Conservation (phyloP, 2,329 filamentous ascomycete species). For the Epichloe hybrida region DNA sequence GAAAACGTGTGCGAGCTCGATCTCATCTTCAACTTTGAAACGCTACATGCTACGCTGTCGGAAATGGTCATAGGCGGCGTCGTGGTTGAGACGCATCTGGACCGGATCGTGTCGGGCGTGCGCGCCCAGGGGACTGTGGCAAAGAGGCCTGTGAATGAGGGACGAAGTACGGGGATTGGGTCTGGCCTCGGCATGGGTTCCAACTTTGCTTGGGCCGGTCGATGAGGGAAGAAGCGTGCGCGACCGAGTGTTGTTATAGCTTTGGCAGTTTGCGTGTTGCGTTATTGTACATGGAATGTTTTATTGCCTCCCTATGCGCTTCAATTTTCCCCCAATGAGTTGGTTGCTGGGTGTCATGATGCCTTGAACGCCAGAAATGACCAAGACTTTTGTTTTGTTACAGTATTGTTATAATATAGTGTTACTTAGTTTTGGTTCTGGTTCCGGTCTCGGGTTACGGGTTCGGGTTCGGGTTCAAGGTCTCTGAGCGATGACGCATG, state of each 20-base stretch:
- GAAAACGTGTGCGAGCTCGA: conserved; percentile 98
- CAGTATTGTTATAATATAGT: neutral
- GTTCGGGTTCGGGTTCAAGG: conserved; percentile 10
- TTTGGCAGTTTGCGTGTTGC: neutral
- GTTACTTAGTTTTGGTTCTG: neutral
- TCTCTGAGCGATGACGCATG: conserved; percentile 11
- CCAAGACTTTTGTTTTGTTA: neutral
- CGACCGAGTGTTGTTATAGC: neutral
- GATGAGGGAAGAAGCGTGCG: conserved; percentile 10
- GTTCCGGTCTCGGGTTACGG: conserved; percentile 11
- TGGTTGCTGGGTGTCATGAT: neutral
- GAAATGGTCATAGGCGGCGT: conserved; percentile 96
- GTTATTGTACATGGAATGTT: neutral
- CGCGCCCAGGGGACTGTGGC: conserved; percentile 62
- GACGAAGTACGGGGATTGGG: conserved; percentile 31
- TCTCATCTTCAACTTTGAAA: conserved; percentile 98
- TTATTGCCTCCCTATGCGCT: neutral
- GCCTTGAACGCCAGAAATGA: neutral
- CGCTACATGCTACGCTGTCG: conserved; percentile 74
- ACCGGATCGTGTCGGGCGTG: conserved; percentile 78
- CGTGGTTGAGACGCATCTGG: conserved; percentile 82
- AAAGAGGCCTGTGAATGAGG: conserved; percentile 66
- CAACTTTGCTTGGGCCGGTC: conserved; percentile 41
- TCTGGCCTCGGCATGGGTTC: conserved; percentile 41
- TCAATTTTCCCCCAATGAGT: neutral